Evolutionary conservation across 2,329 filamentous ascomycete genomes (phyloP).

Genomic region (Geosmithia flava): DNA sequence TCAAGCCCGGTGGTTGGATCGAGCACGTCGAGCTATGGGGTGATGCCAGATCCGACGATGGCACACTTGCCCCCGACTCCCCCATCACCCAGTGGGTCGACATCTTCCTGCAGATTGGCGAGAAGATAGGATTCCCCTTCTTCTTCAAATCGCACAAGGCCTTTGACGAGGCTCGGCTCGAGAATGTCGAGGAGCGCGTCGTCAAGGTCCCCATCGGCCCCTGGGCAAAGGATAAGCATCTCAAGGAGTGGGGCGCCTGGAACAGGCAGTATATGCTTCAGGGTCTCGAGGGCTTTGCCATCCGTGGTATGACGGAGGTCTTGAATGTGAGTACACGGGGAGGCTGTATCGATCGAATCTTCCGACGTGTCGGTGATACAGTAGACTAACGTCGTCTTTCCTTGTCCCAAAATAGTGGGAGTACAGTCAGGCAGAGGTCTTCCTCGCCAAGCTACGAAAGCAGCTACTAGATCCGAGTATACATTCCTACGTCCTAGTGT

Average conservation of each 20-base stretch:
- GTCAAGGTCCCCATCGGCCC: slow-evolving; percentile 3
- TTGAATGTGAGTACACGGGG: slow-evolving; percentile 7
- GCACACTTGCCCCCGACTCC: neutral
- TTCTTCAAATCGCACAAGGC: neutral
- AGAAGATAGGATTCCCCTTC: neutral
- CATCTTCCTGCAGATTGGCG: neutral
- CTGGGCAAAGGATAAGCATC: slow-evolving; percentile 5
- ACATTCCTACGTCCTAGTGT: slow-evolving; percentile 5
- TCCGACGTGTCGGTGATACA: neutral
- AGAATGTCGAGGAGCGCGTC: slow-evolving; percentile 1
- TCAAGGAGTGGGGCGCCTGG: slow-evolving; percentile 13
- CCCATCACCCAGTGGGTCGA: neutral
- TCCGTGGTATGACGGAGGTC: slow-evolving; percentile 9
- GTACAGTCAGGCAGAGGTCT: slow-evolving; percentile 4
- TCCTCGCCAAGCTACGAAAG: slow-evolving; percentile 3
- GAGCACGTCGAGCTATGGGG: slow-evolving; percentile 1
- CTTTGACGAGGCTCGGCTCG: slow-evolving; percentile 1
- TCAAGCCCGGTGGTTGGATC: slow-evolving; percentile 5
- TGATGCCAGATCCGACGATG: neutral
- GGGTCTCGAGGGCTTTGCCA: slow-evolving; percentile 11
- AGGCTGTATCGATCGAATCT: no score
- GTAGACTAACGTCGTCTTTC: neutral
- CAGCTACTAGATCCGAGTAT: slow-evolving; percentile 2
- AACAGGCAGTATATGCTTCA: slow-evolving; percentile 11
- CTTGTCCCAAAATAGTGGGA: slow-evolving; percentile 1